These are phyloP conservation scores for Asterionellopsis glacialis DNA, from an alignment of 108 stramenopile species.

Conservation along the genomic window DNA sequence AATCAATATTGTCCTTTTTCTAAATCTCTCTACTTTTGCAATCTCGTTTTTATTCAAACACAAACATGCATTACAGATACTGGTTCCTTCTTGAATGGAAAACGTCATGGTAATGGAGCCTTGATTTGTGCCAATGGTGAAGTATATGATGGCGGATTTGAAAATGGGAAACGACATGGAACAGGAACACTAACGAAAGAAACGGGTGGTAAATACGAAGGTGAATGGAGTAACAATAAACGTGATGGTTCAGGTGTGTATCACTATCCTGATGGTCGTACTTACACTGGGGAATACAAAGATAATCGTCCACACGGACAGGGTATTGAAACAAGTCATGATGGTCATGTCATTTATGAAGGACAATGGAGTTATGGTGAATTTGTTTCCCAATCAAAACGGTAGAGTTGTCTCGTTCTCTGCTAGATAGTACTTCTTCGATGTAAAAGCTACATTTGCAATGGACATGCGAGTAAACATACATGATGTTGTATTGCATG, in stretches of 20 bases:
- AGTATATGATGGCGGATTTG: conserved; percentile 37
- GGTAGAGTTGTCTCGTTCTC: no score
- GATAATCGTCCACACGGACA: conserved; percentile 35
- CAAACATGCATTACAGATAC: background rate
- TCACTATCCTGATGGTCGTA: conserved; percentile 40
- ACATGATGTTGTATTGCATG: no score
- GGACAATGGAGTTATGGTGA: conserved; percentile 40
- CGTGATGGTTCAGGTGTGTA: conserved; percentile 29
- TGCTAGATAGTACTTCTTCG: no score
- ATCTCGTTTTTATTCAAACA: no score
- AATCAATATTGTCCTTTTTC: no score
- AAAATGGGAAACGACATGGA: conserved; percentile 29
- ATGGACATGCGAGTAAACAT: no score
- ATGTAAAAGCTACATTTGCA: no score
- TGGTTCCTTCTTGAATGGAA: conserved; percentile 24
- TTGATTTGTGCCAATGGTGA: conserved; percentile 37
- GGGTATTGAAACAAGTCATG: conserved; percentile 14
- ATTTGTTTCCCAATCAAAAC: conserved; percentile 7
- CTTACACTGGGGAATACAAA: conserved; percentile 32
- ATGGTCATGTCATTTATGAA: conserved; percentile 27
- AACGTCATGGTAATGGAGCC: conserved; percentile 30
- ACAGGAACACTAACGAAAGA: conserved; percentile 35
- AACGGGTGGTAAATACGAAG: conserved; percentile 32
- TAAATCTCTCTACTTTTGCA: no score
- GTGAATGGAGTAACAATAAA: conserved; percentile 31